Conservation (phyloP, 768 basidiomycete species). For the Hypsizygus marmoreus region DNA sequence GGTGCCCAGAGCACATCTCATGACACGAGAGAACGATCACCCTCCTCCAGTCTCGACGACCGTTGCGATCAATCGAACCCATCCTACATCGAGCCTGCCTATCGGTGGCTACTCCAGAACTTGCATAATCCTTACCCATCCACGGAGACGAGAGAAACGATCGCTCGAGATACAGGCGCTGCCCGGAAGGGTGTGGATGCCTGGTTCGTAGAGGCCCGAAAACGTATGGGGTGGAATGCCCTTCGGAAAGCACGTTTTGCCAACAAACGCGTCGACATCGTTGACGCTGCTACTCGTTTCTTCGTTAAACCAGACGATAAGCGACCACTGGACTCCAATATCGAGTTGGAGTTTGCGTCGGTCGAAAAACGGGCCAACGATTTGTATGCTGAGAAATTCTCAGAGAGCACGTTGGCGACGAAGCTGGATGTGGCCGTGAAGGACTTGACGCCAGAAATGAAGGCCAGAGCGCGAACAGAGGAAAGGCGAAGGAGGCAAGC, state of each 20-base stretch:
- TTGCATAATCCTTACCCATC: constrained; percentile 56
- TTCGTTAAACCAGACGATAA: constrained; percentile 24
- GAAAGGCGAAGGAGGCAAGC: neutral
- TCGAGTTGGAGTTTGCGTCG: constrained; percentile 23
- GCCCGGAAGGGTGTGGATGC: constrained; percentile 34
- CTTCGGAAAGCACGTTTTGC: constrained; percentile 35
- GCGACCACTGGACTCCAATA: constrained; percentile 17
- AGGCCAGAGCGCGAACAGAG: constrained; percentile 11
- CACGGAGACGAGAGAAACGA: constrained; percentile 23
- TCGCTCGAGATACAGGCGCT: constrained; percentile 27
- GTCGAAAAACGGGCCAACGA: constrained; percentile 20
- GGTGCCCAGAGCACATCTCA: too few relatives aligned
- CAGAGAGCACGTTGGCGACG: constrained; percentile 8
- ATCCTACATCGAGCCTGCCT: constrained; percentile 31
- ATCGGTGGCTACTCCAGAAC: constrained; percentile 46
- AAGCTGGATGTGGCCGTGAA: constrained; percentile 31
- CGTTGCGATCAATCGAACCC: constrained; percentile 4
- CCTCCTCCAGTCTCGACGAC: too few relatives aligned
- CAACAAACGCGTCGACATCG: constrained; percentile 33
- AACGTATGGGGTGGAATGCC: constrained; percentile 55
- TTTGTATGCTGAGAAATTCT: constrained; percentile 22
- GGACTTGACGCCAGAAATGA: constrained; percentile 24
- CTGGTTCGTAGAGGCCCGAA: constrained; percentile 52
- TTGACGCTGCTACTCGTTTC: constrained; percentile 38
- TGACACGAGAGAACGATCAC: too few relatives aligned